Conservation (phyloP, 495 filamentous ascomycete genomes). For the Aeminium ludgeri region DNA sequence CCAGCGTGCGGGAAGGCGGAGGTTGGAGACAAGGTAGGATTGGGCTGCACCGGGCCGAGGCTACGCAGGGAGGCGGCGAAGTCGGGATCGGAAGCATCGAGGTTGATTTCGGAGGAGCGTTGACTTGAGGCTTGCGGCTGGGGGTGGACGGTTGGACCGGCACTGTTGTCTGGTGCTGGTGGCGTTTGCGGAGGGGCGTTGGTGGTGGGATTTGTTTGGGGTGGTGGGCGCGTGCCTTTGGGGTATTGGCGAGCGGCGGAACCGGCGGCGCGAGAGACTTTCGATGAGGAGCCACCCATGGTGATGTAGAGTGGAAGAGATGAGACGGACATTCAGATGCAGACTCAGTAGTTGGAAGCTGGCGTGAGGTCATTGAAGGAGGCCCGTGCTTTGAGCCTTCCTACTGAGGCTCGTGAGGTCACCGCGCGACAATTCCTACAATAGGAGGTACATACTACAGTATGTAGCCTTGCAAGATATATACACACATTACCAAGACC, state of each 20-base stretch:
- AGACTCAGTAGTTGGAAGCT: background rate
- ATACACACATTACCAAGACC: no score
- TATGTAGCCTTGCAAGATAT: no score
- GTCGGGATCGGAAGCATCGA: constrained; percentile 47
- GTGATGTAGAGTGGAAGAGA: background rate
- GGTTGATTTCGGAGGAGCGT: constrained; percentile 39
- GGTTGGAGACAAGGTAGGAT: constrained; percentile 39
- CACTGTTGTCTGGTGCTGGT: background rate
- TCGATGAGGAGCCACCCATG: constrained; percentile 51
- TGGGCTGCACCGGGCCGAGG: constrained; percentile 48
- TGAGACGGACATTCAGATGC: no score
- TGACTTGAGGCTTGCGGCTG: constrained; percentile 1
- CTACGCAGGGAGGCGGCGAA: constrained; percentile 44
- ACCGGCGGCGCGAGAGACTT: constrained; percentile 39
- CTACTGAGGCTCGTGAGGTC: no score
- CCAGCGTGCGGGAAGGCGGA: constrained; percentile 29
- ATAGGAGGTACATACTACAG: no score
- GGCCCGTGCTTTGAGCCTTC: no score
- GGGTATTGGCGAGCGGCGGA: constrained; percentile 41
- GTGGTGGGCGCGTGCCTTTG: constrained; percentile 25
- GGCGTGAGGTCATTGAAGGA: no score
- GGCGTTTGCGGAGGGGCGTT: constrained; percentile 1
- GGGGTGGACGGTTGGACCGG: constrained; percentile 7
- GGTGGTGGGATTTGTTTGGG: background rate
- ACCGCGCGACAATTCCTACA: no score